Evolutionary conservation across 1,284 basidiomycete genomes (phyloP).

Genomic region (Sphaerobolus stellatus): DNA sequence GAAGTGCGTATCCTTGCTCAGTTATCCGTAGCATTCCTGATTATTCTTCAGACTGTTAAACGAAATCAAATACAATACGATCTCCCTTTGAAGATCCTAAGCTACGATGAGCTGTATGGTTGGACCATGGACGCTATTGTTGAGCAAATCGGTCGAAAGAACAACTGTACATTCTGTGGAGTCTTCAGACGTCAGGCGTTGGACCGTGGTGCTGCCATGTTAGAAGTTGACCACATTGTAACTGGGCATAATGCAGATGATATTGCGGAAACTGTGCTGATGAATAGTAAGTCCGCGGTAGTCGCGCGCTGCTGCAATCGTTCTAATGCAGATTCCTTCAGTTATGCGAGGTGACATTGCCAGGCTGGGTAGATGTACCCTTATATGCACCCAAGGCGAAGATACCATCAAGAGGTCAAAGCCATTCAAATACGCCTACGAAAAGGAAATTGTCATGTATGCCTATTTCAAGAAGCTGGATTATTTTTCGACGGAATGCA

Average conservation of each 20-base stretch:
- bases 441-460: constrained; percentile 99
- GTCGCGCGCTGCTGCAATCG: not conserved
- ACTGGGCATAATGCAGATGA: constrained; percentile 99
- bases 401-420: constrained; percentile 96
- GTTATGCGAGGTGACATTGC: constrained; percentile 98
- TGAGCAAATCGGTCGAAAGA: constrained; percentile 90
- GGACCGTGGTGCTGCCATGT: constrained; percentile 87
- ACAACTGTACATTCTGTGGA: constrained; percentile 99
- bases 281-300: constrained; percentile 80
- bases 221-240: constrained; percentile 96
- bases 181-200: constrained; percentile 96
- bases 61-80: constrained; percentile 95
- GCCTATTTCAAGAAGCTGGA: constrained; percentile 98
- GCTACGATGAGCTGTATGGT: constrained; percentile 95
- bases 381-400: constrained; percentile 90
- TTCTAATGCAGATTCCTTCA: constrained; percentile 34
- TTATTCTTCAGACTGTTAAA: constrained; percentile 82
- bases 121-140: constrained; percentile 99
- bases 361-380: constrained; percentile 88
- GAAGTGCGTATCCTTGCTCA: constrained; percentile 58
- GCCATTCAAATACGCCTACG: constrained; percentile 98
- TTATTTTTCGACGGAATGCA: constrained; percentile 99
- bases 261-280: constrained; percentile 96
- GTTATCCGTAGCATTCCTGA: constrained; percentile 4
- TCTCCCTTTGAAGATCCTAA: constrained; percentile 93